These are phyloP conservation scores for Citropsis articulata DNA, from an alignment of 345 rosid genomes.

Conservation along the genomic window DNA sequence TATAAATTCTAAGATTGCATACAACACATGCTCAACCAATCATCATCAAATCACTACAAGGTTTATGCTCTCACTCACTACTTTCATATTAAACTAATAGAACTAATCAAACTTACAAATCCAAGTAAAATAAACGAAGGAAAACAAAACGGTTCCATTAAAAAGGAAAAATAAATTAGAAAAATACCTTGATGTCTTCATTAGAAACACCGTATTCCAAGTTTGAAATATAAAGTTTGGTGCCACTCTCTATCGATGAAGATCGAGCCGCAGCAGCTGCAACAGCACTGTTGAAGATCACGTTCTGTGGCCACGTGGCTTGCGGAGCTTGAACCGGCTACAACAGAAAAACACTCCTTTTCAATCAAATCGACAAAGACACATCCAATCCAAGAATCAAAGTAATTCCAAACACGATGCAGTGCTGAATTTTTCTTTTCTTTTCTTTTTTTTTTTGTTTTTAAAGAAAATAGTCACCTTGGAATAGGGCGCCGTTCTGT, in stretches of 20 bases:
- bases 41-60: background rate
- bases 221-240: slow-evolving; percentile 66
- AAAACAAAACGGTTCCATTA: background rate
- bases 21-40: background rate
- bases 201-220: slow-evolving; percentile 68
- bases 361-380: background rate
- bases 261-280: slow-evolving; percentile 33
- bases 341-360: background rate
- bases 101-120: background rate
- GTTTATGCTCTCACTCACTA: background rate
- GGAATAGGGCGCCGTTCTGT: slow-evolving; percentile 46
- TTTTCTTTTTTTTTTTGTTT: too few relatives aligned
- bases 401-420: background rate
- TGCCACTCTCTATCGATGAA: slow-evolving; percentile 54
- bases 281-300: slow-evolving; percentile 41
- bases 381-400: slow-evolving; percentile 3
- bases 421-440: background rate
- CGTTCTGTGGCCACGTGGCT: slow-evolving; percentile 50
- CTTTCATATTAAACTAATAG: background rate
- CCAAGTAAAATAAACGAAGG: background rate
- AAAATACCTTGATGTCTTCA: slow-evolving; percentile 63
- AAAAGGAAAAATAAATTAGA: background rate
- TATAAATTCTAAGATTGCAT: background rate
- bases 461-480: slow-evolving; percentile 34
- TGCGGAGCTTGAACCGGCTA: slow-evolving; percentile 52